A percentile compares a stretch with the other conserved stretches of the same genome.
Evolutionary conservation across 371 early-diverging fungal species (phyloP).

Genomic region (Actinomortierella wolfii): DNA sequence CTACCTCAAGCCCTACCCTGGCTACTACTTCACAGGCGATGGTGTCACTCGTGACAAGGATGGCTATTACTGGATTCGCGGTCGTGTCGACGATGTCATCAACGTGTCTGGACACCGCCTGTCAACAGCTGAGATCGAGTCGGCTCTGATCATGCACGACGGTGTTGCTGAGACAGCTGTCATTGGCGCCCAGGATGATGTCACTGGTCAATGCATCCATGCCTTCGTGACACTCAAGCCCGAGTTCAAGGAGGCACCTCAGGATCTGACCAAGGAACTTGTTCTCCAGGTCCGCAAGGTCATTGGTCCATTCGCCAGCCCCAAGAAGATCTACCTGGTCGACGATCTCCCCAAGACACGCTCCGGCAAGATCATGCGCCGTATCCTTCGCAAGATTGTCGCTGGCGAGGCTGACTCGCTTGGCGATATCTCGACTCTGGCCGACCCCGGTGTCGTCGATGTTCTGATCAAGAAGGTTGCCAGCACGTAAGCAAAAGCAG

Average conservation of each 20-base stretch:
- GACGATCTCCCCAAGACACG: slow-evolving; percentile 97
- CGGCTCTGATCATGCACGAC: slow-evolving; percentile 80
- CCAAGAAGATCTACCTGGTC: slow-evolving; percentile 84
- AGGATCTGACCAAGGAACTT: slow-evolving; percentile 66
- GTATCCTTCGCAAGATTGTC: slow-evolving; percentile 93
- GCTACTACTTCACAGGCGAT: slow-evolving; percentile 91
- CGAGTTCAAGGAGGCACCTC: slow-evolving; percentile 49
- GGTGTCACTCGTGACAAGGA: slow-evolving; percentile 89
- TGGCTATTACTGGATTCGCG: slow-evolving; percentile 95
- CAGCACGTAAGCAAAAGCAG: slow-evolving; percentile 6
- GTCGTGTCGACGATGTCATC: slow-evolving; percentile 97
- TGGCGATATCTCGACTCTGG: slow-evolving; percentile 89
- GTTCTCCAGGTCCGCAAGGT: slow-evolving; percentile 79
- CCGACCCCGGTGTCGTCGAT: slow-evolving; percentile 72
- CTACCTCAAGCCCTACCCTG: slow-evolving; percentile 87
- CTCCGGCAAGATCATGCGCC: slow-evolving; percentile 96
- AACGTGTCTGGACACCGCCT: slow-evolving; percentile 98
- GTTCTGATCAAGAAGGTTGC: slow-evolving; percentile 32
- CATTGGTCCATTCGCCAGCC: slow-evolving; percentile 96
- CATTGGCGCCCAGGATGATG: slow-evolving; percentile 89
- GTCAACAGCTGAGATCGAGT: slow-evolving; percentile 96
- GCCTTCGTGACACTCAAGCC: slow-evolving; percentile 77
- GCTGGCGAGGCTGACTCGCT: slow-evolving; percentile 82
- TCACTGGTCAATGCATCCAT: slow-evolving; percentile 89
- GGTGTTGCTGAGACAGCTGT: slow-evolving; percentile 95